These are phyloP conservation scores for Xerocomellus dryophilus DNA, from an alignment of 768 basidiomycete genomes.

Conservation along the genomic window DNA sequence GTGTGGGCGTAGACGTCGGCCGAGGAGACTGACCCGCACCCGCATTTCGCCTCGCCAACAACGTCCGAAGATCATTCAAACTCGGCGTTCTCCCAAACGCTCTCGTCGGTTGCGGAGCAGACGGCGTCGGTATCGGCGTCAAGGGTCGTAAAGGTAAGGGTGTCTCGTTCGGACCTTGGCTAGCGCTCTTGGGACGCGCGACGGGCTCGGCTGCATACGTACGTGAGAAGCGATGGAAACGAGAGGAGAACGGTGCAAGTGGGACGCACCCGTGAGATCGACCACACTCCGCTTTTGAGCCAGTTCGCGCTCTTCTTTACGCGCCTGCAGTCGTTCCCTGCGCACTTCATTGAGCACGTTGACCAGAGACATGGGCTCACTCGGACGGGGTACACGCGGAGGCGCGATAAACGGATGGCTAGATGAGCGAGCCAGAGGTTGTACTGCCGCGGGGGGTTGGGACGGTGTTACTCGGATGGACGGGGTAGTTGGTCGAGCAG, in stretches of 20 bases:
- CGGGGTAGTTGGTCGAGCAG: background rate
- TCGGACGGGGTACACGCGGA: conserved; percentile 19
- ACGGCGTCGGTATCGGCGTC: background rate
- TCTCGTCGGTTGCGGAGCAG: background rate
- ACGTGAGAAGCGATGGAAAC: background rate
- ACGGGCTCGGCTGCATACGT: background rate
- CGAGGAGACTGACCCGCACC: background rate
- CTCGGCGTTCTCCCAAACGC: conserved; percentile 10
- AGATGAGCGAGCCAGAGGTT: background rate
- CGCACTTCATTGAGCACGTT: conserved; percentile 26
- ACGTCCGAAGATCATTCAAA: conserved; percentile 13
- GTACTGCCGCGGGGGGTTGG: background rate
- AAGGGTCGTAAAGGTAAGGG: background rate
- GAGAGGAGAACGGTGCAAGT: background rate
- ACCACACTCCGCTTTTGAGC: background rate
- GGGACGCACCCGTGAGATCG: background rate
- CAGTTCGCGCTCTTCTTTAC: background rate
- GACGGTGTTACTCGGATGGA: background rate
- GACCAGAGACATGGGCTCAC: conserved; percentile 15
- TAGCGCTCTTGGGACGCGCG: background rate
- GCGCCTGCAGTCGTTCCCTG: background rate
- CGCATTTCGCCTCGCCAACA: conserved; percentile 12
- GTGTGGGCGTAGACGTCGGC: background rate
- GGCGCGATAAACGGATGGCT: conserved; percentile 20
- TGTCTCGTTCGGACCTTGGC: background rate